These are phyloP conservation scores for Thraustochytrium sp. DNA, from an alignment of 352 stramenopile species.

Conservation along the genomic window DNA sequence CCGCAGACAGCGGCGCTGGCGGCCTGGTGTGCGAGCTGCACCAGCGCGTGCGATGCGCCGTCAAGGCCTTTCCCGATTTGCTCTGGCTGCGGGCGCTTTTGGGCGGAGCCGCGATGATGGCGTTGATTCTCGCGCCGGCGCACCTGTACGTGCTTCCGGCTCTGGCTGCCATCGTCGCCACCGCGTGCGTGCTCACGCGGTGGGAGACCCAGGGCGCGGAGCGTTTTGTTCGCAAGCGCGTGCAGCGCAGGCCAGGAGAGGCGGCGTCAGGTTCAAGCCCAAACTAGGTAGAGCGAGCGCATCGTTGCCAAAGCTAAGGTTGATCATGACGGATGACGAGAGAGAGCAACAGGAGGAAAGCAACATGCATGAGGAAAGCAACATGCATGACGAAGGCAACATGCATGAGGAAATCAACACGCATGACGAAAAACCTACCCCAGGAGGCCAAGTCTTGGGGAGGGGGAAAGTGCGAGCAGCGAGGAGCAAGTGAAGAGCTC, in stretches of 20 bases:
- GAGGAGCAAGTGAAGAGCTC: too few species aligned
- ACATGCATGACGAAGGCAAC: too few species aligned
- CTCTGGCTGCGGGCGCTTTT: not conserved
- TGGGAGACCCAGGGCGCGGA: not conserved
- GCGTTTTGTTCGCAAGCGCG: not conserved
- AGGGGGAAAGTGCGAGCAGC: too few species aligned
- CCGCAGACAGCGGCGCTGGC: not conserved
- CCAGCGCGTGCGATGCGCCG: not conserved
- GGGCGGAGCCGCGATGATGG: not conserved
- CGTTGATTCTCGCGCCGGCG: not conserved
- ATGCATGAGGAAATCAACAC: too few species aligned
- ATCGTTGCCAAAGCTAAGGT: too few species aligned
- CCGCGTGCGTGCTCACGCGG: not conserved
- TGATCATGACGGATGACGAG: too few species aligned
- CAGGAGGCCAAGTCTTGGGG: too few species aligned
- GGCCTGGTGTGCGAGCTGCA: not conserved
- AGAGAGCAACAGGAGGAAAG: too few species aligned
- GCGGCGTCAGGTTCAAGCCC: too few species aligned
- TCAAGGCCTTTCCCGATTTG: not conserved
- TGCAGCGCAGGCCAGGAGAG: not conserved
- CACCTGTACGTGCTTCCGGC: not conserved
- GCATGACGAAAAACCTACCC: too few species aligned
- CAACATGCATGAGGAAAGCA: too few species aligned
- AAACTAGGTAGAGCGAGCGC: too few species aligned
- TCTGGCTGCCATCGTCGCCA: not conserved